Conservation (phyloP, 192 early-diverging fungal species). For the Entomortierella chlamydospora region DNA sequence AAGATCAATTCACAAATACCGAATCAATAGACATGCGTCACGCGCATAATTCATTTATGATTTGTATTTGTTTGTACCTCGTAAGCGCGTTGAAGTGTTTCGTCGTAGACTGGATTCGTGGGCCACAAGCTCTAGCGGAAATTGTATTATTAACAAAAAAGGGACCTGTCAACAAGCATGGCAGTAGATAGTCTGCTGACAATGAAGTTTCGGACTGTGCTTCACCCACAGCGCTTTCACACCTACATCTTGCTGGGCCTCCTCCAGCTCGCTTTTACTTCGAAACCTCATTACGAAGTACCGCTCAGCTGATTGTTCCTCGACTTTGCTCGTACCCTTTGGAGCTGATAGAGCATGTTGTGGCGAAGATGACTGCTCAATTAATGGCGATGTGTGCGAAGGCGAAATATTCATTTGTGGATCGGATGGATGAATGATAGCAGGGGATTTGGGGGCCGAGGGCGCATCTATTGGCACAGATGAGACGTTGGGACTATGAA, state of each 20-base stretch:
- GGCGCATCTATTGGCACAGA: no score
- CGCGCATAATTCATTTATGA: no score
- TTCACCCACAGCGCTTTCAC: no score
- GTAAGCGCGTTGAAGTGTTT: conserved; percentile 9
- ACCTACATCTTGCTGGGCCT: conserved; percentile 18
- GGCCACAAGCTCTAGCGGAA: conserved; percentile 20
- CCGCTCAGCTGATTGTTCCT: not conserved
- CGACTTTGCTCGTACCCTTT: not conserved
- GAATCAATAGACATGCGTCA: no score
- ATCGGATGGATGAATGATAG: no score
- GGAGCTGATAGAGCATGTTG: not conserved
- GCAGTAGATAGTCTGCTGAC: no score
- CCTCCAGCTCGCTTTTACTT: not conserved
- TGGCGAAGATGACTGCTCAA: not conserved
- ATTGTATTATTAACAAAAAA: not conserved
- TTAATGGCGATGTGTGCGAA: no score
- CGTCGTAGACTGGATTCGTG: conserved; percentile 22
- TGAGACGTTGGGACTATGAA: no score
- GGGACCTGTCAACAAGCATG: not conserved
- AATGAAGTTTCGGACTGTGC: no score
- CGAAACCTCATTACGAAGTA: conserved; percentile 24
- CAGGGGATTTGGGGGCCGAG: no score
- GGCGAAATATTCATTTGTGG: no score
- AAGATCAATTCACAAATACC: no score
- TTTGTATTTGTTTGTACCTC: not conserved